phyloP scores from a whole-genome alignment of 1,139 yeast genomes.

The Saccharomyces pastorianus region DNA sequence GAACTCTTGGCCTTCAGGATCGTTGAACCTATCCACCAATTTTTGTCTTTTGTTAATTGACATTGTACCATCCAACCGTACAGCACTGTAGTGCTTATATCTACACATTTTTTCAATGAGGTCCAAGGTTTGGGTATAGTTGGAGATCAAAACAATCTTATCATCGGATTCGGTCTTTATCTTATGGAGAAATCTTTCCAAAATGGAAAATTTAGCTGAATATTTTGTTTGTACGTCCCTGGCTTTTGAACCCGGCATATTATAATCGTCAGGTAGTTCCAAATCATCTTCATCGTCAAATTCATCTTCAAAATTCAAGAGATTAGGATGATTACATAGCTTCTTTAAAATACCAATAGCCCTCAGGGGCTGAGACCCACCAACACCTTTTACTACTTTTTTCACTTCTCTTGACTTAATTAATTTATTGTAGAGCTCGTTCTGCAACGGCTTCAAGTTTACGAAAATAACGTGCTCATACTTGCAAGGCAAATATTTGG shows the following conservation, averaged over 20 bases:
- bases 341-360: conserved; percentile 87
- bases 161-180: conserved; percentile 79
- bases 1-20: conserved; percentile 83
- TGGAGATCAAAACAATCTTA: conserved; percentile 87
- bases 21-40: conserved; percentile 82
- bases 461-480: conserved; percentile 94
- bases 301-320: conserved; percentile 68
- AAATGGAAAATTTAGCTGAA: conserved; percentile 50
- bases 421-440: conserved; percentile 60
- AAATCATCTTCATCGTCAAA: conserved; percentile 57
- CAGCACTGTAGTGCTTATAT: conserved; percentile 59
- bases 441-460: conserved; percentile 72
- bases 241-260: conserved; percentile 17
- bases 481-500: conserved; percentile 89
- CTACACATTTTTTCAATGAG: conserved; percentile 83
- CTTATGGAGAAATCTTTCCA: conserved; percentile 65
- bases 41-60: conserved; percentile 87
- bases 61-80: conserved; percentile 89
- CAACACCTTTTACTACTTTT: conserved; percentile 47
- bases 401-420: conserved; percentile 75
- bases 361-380: conserved; percentile 71
- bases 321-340: conserved; percentile 87
- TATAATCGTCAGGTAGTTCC: conserved; percentile 66
- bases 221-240: conserved; percentile 49
- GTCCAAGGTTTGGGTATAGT: conserved; percentile 90